Evolutionary conservation across 345 rosid species (phyloP).

Genomic region (Turritis glabra): DNA sequence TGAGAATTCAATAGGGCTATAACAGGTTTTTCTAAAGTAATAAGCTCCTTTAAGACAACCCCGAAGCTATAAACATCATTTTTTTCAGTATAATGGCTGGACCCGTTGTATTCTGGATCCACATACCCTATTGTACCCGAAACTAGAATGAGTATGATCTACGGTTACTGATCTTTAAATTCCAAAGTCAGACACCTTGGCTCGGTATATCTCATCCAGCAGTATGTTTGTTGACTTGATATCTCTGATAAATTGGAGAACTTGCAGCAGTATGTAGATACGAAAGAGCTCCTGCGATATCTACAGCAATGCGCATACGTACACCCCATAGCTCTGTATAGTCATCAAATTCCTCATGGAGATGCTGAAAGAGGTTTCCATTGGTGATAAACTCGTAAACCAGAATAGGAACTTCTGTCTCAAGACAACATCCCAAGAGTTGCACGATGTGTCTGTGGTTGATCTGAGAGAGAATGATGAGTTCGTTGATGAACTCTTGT

Average conservation of each 20-base stretch:
- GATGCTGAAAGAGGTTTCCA: constrained; percentile 21
- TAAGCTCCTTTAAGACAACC: constrained; percentile 54
- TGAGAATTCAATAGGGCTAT: background rate
- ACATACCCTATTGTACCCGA: constrained; percentile 26
- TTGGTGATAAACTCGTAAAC: constrained; percentile 24
- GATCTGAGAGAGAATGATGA: constrained; percentile 26
- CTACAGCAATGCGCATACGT: constrained; percentile 24
- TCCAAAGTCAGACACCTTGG: constrained; percentile 35
- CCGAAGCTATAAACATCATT: constrained; percentile 76
- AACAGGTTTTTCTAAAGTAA: constrained; percentile 39
- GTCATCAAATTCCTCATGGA: constrained; percentile 18
- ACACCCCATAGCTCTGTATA: constrained; percentile 18
- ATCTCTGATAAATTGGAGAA: constrained; percentile 21
- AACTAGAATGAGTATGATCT: constrained; percentile 22
- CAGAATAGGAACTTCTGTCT: constrained; percentile 22
- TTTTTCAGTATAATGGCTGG: constrained; percentile 43
- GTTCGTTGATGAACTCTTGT: constrained; percentile 35
- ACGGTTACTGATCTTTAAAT: constrained; percentile 24
- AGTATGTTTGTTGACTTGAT: constrained; percentile 36
- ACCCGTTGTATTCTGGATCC: constrained; percentile 34
- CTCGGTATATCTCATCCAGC: constrained; percentile 25
- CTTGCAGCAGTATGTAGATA: constrained; percentile 31
- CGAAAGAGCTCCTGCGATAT: background rate
- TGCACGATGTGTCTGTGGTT: constrained; percentile 32
- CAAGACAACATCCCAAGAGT: constrained; percentile 27